Percentiles rank a stretch among this genome's conserved stretches.
phyloP scores from a whole-genome alignment of 345 rosid species.

The Dimocarpus longan region DNA sequence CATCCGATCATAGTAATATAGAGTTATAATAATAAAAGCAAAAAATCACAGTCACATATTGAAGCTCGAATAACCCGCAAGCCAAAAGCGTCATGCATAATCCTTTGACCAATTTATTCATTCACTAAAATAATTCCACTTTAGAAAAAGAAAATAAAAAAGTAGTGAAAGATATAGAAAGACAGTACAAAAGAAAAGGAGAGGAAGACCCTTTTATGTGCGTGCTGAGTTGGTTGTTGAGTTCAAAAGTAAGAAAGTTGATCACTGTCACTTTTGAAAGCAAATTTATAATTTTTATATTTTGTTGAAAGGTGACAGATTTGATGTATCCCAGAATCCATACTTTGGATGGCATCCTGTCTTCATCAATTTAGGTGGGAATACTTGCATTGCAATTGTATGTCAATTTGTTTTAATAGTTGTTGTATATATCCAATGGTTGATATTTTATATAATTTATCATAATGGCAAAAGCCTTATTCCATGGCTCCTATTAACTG shows the following conservation, averaged over 20 bases:
- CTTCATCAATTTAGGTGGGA: slow-evolving; percentile 1
- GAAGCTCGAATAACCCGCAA: background rate
- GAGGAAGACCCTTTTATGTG: background rate
- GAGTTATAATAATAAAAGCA: too few species aligned
- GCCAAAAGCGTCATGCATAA: background rate
- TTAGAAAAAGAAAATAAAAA: background rate
- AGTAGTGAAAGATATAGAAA: background rate
- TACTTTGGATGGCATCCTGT: background rate
- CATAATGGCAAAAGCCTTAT: too few species aligned
- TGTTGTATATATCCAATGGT: too few species aligned
- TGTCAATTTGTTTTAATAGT: too few species aligned
- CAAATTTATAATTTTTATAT: too few species aligned
- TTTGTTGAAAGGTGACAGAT: too few species aligned
- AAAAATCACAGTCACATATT: too few species aligned
- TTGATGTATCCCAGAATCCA: too few species aligned
- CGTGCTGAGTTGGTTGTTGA: background rate
- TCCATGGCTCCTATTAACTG: too few species aligned
- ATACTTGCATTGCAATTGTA: background rate
- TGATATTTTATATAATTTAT: too few species aligned
- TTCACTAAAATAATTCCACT: background rate
- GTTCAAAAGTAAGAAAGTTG: background rate
- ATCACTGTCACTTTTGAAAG: too few species aligned
- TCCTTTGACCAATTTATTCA: background rate
- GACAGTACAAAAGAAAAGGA: background rate
- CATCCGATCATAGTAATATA: too few species aligned